Evolutionary conservation across 306 rosid genomes (phyloP).

Genomic region (Prunus davidiana): DNA sequence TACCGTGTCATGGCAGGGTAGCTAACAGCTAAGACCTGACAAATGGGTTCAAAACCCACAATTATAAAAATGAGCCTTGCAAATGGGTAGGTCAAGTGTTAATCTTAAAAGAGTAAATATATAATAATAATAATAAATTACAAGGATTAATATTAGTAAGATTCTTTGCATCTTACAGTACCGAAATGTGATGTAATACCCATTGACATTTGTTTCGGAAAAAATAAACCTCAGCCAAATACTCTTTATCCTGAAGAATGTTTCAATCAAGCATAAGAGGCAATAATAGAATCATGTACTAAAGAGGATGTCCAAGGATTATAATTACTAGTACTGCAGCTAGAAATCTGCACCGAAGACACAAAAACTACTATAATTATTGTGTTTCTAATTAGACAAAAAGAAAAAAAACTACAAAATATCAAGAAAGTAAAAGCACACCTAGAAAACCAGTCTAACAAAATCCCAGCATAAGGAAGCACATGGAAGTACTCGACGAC

Average conservation of each 20-base stretch:
- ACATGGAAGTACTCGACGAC: slow-evolving; percentile 65
- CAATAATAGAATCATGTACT: not conserved
- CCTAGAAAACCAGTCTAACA: slow-evolving; percentile 62
- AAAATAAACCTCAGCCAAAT: not conserved
- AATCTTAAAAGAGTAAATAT: not conserved
- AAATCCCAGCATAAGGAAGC: slow-evolving; percentile 72
- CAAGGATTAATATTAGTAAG: not conserved
- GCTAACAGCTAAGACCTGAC: not conserved
- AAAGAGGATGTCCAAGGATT: not conserved
- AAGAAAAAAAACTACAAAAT: not conserved
- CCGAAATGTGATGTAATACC: not conserved
- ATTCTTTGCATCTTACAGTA: not conserved
- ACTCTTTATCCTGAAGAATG: not conserved
- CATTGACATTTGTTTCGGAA: not conserved
- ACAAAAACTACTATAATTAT: not conserved
- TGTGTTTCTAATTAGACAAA: not conserved
- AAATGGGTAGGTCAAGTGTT: not conserved
- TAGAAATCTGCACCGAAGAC: not conserved
- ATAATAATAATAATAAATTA: not conserved
- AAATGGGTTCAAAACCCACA: not conserved
- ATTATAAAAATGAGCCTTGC: not conserved
- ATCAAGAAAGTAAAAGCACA: slow-evolving; percentile 21
- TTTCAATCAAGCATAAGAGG: not conserved
- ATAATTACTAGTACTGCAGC: not conserved
- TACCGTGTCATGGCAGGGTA: not conserved